Evolutionary conservation across 2,329 filamentous ascomycete genomes (phyloP).

Genomic region (Exophiala calicioides): DNA sequence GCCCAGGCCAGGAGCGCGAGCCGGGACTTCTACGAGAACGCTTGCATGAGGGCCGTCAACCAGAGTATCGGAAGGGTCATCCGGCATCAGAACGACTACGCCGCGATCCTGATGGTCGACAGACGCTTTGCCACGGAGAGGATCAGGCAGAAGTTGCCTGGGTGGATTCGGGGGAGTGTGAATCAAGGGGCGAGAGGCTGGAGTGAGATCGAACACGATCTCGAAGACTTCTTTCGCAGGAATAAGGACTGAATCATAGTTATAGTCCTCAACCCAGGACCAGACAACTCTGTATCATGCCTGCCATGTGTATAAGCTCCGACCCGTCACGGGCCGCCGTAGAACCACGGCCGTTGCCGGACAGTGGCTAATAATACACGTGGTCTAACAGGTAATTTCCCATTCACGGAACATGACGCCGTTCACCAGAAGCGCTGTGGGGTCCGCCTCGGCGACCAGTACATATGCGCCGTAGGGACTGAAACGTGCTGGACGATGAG

Average conservation of each 20-base stretch:
- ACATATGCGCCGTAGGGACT: too few species aligned
- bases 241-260: background rate
- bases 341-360: too few species aligned
- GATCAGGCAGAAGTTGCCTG: conserved; percentile 77
- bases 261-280: background rate
- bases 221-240: conserved; percentile 57
- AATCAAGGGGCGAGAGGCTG: conserved; percentile 55
- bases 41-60: conserved; percentile 95
- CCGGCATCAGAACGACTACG: conserved; percentile 83
- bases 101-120: conserved; percentile 84
- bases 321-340: too few species aligned
- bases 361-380: too few species aligned
- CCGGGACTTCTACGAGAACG: conserved; percentile 86
- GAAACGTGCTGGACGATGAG: too few species aligned
- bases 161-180: conserved; percentile 80
- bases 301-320: too few species aligned
- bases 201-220: conserved; percentile 59
- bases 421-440: too few species aligned
- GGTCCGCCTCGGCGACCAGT: too few species aligned
- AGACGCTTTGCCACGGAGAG: conserved; percentile 71
- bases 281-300: too few species aligned
- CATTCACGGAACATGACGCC: too few species aligned
- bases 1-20: conserved; percentile 54
- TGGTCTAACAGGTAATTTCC: too few species aligned
- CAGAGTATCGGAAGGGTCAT: conserved; percentile 94